A percentile compares a stretch with the other conserved stretches of the same genome.
phyloP scores from a whole-genome alignment of 2,329 filamentous ascomycete species.

The Aphanoascus verrucosus region DNA sequence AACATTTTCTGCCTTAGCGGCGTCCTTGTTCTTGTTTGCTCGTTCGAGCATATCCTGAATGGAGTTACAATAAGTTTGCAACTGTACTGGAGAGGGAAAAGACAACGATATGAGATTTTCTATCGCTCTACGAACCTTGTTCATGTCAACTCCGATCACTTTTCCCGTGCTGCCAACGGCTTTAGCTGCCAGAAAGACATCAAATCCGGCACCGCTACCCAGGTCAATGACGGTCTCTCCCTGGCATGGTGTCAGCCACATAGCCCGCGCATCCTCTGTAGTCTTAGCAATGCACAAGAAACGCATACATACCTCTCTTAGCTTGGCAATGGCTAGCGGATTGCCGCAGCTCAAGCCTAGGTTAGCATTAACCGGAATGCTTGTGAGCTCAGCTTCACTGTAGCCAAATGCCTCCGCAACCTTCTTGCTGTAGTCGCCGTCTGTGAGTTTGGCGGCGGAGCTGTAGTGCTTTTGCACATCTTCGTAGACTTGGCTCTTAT shows the following conservation, averaged over 20 bases:
- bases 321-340: conserved; percentile 40
- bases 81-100: no score
- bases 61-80: not conserved
- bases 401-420: conserved; percentile 47
- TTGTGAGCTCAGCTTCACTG: conserved; percentile 37
- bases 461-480: conserved; percentile 18
- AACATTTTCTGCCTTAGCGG: conserved; percentile 36
- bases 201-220: conserved; percentile 48
- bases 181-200: conserved; percentile 45
- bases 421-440: conserved; percentile 29
- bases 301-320: conserved; percentile 35
- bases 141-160: conserved; percentile 52
- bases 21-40: conserved; percentile 38
- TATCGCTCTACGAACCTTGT: conserved; percentile 32
- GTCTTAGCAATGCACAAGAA: not conserved
- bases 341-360: conserved; percentile 48
- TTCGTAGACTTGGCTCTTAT: conserved; percentile 15
- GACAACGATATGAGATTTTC: not conserved
- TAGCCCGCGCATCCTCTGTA: not conserved
- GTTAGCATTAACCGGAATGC: conserved; percentile 41
- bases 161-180: conserved; percentile 41
- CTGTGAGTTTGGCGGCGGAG: conserved; percentile 23
- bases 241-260: conserved; percentile 22
- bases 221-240: conserved; percentile 50
- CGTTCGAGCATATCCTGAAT: conserved; percentile 45